Base-by-base conservation (phyloP, 2,329 filamentous ascomycete species). In the Cordyceps tenuipes region DNA sequence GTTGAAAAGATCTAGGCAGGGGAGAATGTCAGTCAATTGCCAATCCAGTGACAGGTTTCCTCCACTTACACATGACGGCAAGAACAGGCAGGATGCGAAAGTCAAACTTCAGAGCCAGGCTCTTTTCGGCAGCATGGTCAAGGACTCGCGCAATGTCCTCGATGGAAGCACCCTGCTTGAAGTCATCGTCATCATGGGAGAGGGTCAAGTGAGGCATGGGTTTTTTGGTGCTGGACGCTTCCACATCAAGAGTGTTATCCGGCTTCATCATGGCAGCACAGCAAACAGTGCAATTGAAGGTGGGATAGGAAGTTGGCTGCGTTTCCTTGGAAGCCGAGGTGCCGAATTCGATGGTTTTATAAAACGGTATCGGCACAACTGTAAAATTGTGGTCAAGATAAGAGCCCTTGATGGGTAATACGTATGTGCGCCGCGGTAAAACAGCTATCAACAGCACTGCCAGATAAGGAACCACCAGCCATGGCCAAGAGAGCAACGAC, bases 21-120 rank as follows among this genome's bases (percentile, higher is more conserved):
- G 46, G 1, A 10, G 52, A 13, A 2, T 5, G 23, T 54, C 15
- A 58, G 50, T 9, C 3, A 61, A n/a, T 62, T 5, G 29, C 5
- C n/a, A 17, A 9, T 17, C 10, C 12, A 23, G 21, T 10, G 3
- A 47, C 15, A 6, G 13, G 13, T 13, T 13, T 17, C 26, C 6
- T 19, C 39, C 8, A 44, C 70, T 60, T 66, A 73, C 72, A 82
- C 81, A 84, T 84, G 26, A 81, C 44, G 23, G 81, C 79, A 54
- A 84, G 66, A 3, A 83, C 75, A 1, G 81, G 81, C 63, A 84
- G 66, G 10, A 84, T 68, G 21, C 79, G 77, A 21, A 79, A 67
- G 66, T 84, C 81, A 61, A 84, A 79, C 68, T 82, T 83, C 68
- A 78, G 76, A 64, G 79, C 80, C 7, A 83, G 71, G 0, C 73